A percentile compares a stretch with the other conserved stretches of the same genome.
Evolutionary conservation across 805 yeast genomes (phyloP).

Genomic region (Pichia phayaonensis): DNA sequence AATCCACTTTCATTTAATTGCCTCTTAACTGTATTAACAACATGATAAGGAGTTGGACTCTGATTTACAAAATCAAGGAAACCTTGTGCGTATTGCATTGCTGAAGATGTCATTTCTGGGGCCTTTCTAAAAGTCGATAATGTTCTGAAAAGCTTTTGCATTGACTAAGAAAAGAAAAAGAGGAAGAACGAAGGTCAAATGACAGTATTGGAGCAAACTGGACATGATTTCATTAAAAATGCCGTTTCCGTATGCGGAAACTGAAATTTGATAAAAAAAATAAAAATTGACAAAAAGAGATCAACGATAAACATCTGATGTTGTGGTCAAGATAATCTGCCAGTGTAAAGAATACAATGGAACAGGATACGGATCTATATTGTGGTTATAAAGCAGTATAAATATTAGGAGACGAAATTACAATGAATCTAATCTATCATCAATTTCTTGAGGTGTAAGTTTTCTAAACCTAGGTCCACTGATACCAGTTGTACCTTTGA

Average conservation of each 20-base stretch:
- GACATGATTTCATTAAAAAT: neutral
- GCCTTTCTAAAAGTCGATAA: neutral
- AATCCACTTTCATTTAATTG: constrained; percentile 58
- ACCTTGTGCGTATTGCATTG: constrained; percentile 40
- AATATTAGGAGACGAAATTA: constrained; percentile 25
- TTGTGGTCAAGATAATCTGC: neutral
- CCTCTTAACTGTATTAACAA: constrained; percentile 59
- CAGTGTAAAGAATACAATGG: neutral
- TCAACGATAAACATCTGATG: too few species aligned
- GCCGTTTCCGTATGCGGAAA: neutral
- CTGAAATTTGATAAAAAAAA: neutral
- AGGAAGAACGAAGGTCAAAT: neutral
- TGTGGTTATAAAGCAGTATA: neutral
- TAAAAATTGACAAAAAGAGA: too few species aligned
- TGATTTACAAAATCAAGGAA: constrained; percentile 72
- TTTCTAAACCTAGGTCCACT: constrained; percentile 86
- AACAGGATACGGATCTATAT: neutral
- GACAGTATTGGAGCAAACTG: neutral
- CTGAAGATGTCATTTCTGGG: constrained; percentile 11
- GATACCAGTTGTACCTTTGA: constrained; percentile 69
- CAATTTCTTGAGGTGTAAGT: constrained; percentile 82
- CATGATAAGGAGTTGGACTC: constrained; percentile 94
- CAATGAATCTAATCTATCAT: constrained; percentile 90
- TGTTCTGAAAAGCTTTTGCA: neutral
- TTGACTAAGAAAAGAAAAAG: neutral